These are phyloP conservation scores for Fragilaria crotonensis DNA, from an alignment of 108 stramenopile species.

Conservation along the genomic window DNA sequence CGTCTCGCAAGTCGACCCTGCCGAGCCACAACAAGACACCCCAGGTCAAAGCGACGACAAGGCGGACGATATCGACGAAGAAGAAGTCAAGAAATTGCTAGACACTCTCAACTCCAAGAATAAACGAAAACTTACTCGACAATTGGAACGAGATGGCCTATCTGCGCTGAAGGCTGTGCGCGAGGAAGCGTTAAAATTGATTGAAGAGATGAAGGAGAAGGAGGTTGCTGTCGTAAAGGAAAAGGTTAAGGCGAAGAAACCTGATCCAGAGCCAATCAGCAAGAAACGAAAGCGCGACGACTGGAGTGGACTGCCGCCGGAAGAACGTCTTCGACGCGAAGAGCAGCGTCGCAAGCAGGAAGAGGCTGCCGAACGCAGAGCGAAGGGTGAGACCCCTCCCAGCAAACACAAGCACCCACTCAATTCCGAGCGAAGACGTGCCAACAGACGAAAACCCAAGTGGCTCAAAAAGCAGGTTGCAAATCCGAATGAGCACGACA, in stretches of 20 bases:
- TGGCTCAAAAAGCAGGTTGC: slow-evolving; percentile 11
- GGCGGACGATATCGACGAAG: slow-evolving; percentile 6
- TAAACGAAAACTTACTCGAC: slow-evolving; percentile 24
- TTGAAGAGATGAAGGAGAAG: slow-evolving; percentile 6
- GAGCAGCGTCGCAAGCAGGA: slow-evolving; percentile 56
- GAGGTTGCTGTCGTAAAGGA: slow-evolving; percentile 2
- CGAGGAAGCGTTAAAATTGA: slow-evolving; percentile 9
- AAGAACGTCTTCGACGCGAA: slow-evolving; percentile 71
- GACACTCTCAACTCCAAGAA: slow-evolving; percentile 71
- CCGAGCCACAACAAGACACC: background rate
- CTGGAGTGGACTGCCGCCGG: slow-evolving; percentile 42
- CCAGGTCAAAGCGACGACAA: too few relatives aligned
- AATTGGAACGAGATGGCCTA: slow-evolving; percentile 28
- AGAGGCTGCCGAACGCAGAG: slow-evolving; percentile 69
- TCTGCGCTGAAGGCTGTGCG: slow-evolving; percentile 13
- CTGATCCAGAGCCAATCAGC: slow-evolving; percentile 17
- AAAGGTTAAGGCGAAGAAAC: background rate
- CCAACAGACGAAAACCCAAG: slow-evolving; percentile 78
- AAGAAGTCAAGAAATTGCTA: slow-evolving; percentile 35
- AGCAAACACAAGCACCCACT: slow-evolving; percentile 51
- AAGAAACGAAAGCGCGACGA: slow-evolving; percentile 33
- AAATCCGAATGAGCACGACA: slow-evolving; percentile 1
- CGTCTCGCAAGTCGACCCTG: background rate
- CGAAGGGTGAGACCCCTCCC: slow-evolving; percentile 19
- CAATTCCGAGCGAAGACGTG: slow-evolving; percentile 77